Evolutionary conservation across 208 protist species (phyloP).

Genomic region (Wallacemonas sp.): DNA sequence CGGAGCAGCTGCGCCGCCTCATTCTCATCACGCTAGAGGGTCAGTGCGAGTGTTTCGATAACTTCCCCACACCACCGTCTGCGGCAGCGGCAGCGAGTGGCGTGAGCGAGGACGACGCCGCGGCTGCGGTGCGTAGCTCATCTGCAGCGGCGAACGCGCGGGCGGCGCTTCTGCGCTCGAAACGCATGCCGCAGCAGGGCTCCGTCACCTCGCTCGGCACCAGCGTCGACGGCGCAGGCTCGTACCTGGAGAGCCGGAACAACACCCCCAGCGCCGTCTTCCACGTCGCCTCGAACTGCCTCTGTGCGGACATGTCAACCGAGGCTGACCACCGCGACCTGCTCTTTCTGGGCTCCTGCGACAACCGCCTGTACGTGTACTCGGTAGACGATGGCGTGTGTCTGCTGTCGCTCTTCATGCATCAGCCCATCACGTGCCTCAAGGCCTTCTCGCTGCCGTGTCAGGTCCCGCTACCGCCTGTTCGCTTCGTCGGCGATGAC

Average conservation of each 20-base stretch:
- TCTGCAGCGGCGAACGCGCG: background rate
- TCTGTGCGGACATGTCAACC: slow-evolving; percentile 59
- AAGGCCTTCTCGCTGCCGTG: slow-evolving; percentile 57
- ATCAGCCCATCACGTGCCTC: slow-evolving; percentile 74
- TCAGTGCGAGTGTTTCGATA: slow-evolving; percentile 80
- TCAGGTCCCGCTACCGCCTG: slow-evolving; percentile 1
- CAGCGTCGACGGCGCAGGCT: background rate
- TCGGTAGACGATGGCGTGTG: slow-evolving; percentile 46
- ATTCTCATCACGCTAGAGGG: slow-evolving; percentile 87
- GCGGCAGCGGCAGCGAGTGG: background rate
- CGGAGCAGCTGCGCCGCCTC: slow-evolving; percentile 34
- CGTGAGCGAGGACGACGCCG: background rate
- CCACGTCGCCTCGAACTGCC: slow-evolving; percentile 78
- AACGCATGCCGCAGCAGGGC: slow-evolving; percentile 12
- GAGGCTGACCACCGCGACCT: slow-evolving; percentile 31
- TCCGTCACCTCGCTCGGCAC: slow-evolving; percentile 1
- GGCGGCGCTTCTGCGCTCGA: slow-evolving; percentile 8
- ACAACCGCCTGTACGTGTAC: slow-evolving; percentile 85
- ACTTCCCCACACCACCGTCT: slow-evolving; percentile 42
- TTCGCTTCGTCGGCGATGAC: background rate
- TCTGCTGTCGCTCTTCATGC: slow-evolving; percentile 71
- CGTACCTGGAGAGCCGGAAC: slow-evolving; percentile 9
- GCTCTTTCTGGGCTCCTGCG: slow-evolving; percentile 78
- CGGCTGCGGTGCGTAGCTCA: background rate
- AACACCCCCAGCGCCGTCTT: slow-evolving; percentile 42